Conservation (phyloP, 192 early-diverging fungal genomes). For the Entomortierella beljakovae region DNA sequence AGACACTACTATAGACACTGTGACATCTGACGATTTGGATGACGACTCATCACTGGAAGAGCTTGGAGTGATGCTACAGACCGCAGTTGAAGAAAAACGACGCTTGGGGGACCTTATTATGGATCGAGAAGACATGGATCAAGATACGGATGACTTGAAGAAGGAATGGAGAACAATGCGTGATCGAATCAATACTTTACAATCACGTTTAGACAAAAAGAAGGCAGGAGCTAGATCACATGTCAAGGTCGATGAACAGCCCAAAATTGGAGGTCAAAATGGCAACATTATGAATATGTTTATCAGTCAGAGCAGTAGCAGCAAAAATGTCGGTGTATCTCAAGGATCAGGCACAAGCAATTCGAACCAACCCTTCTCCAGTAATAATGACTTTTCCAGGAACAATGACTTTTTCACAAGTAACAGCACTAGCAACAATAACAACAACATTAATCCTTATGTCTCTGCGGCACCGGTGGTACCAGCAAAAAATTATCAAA, state of each 20-base stretch:
- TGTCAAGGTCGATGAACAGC: background rate
- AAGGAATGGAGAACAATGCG: constrained; percentile 36
- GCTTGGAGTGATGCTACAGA: constrained; percentile 36
- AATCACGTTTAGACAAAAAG: constrained; percentile 9
- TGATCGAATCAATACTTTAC: constrained; percentile 26
- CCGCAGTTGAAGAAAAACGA: constrained; percentile 40
- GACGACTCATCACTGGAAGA: constrained; percentile 29
- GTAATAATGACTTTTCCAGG: background rate
- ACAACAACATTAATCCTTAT: background rate
- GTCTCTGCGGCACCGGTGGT: background rate
- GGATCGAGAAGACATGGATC: constrained; percentile 24
- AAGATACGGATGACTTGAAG: constrained; percentile 5
- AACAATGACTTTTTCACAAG: background rate
- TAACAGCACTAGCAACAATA: background rate
- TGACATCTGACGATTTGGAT: background rate
- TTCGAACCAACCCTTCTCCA: background rate
- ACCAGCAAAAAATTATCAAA: background rate
- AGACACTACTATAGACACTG: background rate
- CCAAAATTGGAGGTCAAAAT: background rate
- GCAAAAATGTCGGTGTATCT: background rate
- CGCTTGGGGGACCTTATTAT: constrained; percentile 42
- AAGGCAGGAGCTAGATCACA: background rate
- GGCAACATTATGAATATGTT: background rate
- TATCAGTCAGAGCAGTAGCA: background rate
- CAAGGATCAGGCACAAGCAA: background rate